These are phyloP conservation scores for Aureobasidium sp. DNA, from an alignment of 2,329 filamentous ascomycete species.

Conservation along the genomic window DNA sequence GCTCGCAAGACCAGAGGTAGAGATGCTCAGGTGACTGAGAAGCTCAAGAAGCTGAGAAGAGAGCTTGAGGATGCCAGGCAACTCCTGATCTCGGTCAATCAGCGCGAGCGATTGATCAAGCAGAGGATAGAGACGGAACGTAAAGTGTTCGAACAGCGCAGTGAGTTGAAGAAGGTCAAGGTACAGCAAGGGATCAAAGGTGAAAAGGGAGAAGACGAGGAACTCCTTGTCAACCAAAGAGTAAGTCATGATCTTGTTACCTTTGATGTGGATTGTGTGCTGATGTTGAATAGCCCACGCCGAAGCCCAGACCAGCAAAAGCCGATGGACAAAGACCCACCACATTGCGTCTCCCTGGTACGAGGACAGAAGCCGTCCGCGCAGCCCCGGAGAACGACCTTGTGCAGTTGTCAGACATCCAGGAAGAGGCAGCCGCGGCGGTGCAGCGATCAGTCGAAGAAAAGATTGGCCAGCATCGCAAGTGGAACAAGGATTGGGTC, in stretches of 20 bases:
- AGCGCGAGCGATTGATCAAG: conserved; percentile 71
- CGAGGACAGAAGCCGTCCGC: conserved; percentile 52
- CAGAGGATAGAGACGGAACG: conserved; percentile 69
- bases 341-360: conserved; percentile 33
- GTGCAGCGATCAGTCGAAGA: conserved; percentile 75
- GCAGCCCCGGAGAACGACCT: conserved; percentile 71
- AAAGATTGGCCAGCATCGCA: conserved; percentile 78
- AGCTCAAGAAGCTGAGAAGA: conserved; percentile 80
- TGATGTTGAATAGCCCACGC: conserved; percentile 26
- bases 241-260: conserved; percentile 39
- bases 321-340: conserved; percentile 58
- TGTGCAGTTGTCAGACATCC: conserved; percentile 64
- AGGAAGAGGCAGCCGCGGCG: conserved; percentile 72
- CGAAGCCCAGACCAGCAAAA: conserved; percentile 46
- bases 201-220: conserved; percentile 86
- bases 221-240: conserved; percentile 83
- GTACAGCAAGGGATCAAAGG: conserved; percentile 69
- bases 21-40: conserved; percentile 90
- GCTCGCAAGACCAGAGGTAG: conserved; percentile 90
- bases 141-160: conserved; percentile 73
- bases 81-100: conserved; percentile 66
- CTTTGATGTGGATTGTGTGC: conserved; percentile 9
- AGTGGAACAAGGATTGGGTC: conserved; percentile 85
- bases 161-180: conserved; percentile 79
- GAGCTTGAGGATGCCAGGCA: conserved; percentile 86